phyloP scores from a whole-genome alignment of 805 yeast species.

The Candida methanosorbosa region DNA sequence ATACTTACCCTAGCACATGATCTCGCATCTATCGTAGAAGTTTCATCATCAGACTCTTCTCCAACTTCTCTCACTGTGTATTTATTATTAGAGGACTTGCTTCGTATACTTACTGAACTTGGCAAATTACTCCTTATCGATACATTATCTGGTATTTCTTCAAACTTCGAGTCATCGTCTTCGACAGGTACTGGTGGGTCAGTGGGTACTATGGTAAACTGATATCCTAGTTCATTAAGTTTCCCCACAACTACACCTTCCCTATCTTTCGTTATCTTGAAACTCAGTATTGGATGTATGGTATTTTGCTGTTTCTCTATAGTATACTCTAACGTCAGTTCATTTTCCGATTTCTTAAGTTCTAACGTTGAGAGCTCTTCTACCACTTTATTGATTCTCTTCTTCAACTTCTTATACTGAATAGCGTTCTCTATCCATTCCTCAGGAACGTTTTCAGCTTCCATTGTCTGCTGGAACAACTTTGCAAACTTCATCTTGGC shows the following conservation, averaged over 20 bases:
- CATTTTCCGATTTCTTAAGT: background rate
- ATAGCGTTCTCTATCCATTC: constrained; percentile 65
- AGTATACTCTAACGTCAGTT: background rate
- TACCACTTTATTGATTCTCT: constrained; percentile 57
- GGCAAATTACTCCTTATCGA: background rate
- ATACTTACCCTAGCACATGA: background rate
- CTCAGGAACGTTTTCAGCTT: constrained; percentile 51
- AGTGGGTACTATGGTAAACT: background rate
- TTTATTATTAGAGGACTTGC: no score
- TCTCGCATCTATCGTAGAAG: background rate
- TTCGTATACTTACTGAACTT: no score
- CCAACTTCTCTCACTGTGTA: background rate
- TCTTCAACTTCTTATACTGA: constrained; percentile 63
- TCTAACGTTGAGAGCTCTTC: constrained; percentile 54
- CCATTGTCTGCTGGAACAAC: constrained; percentile 52
- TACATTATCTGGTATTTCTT: no score
- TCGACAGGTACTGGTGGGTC: background rate
- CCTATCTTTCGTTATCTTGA: background rate
- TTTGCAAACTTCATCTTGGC: constrained; percentile 75
- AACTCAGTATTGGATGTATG: background rate
- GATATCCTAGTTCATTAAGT: background rate
- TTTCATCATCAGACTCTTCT: background rate
- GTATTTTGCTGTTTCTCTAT: background rate
- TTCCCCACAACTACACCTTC: background rate
- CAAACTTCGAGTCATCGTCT: background rate